phyloP scores from a whole-genome alignment of 2,329 filamentous ascomycete genomes.

The Ceratocystiopsis brevicomis region DNA sequence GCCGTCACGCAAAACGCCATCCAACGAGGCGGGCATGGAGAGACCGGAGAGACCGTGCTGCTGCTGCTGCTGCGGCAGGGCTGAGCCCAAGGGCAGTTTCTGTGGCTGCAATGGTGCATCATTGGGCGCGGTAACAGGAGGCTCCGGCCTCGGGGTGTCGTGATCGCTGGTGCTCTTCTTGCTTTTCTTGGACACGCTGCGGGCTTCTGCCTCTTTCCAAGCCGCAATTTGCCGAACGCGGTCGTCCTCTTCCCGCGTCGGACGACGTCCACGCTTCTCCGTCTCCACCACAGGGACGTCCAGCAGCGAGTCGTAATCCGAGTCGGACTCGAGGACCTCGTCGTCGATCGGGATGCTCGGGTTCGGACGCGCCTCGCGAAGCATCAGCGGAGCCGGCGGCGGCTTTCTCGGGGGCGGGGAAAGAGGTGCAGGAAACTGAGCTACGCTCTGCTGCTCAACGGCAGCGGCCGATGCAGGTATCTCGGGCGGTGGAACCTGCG shows the following conservation, averaged over 20 bases:
- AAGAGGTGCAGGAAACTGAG: constrained; percentile 32
- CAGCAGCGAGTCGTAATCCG: constrained; percentile 65
- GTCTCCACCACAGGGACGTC: constrained; percentile 44
- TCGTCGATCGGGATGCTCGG: constrained; percentile 27
- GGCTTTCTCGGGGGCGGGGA: constrained; percentile 55
- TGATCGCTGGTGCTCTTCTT: constrained; percentile 35
- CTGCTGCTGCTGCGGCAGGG: constrained; percentile 10
- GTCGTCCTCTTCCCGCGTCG: constrained; percentile 78
- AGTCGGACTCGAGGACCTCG: constrained; percentile 52
- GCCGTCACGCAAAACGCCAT: constrained; percentile 22
- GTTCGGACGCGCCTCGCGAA: constrained; percentile 28
- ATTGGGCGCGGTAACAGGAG: constrained; percentile 18
- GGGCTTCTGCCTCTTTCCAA: constrained; percentile 45
- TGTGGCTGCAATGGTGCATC: too few relatives aligned
- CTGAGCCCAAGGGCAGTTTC: too few relatives aligned
- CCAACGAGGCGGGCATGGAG: constrained; percentile 27
- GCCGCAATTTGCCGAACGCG: constrained; percentile 52
- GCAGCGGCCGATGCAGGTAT: constrained; percentile 17
- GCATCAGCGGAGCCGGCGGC: constrained; percentile 66
- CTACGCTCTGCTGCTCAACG: constrained; percentile 21
- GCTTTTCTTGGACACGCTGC: constrained; percentile 57
- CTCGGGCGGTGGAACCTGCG: constrained; percentile 32
- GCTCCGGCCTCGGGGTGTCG: constrained; percentile 12
- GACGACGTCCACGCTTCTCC: constrained; percentile 52
- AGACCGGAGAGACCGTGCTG: constrained; percentile 4